These are phyloP conservation scores for Garcia nutans DNA, from an alignment of 345 rosid species.

Conservation along the genomic window DNA sequence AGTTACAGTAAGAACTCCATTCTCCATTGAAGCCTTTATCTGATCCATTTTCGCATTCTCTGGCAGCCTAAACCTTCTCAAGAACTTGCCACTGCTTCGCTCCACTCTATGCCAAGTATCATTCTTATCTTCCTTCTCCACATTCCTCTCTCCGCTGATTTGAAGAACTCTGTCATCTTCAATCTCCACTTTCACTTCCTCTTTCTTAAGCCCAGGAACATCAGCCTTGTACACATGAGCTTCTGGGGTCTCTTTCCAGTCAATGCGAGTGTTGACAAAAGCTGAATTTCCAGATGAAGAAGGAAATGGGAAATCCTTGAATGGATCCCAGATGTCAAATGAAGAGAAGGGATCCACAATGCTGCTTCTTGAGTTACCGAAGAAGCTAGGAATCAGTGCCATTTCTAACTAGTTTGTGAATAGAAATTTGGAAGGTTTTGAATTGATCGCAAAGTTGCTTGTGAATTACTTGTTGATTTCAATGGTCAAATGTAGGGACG, in stretches of 20 bases:
- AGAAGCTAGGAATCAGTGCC: slow-evolving; percentile 12
- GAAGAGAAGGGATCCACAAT: not conserved
- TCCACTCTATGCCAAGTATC: slow-evolving; percentile 13
- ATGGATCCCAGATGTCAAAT: slow-evolving; percentile 10
- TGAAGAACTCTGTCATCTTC: slow-evolving; percentile 16
- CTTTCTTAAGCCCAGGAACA: slow-evolving; percentile 10
- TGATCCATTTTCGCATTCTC: slow-evolving; percentile 13
- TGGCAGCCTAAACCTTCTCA: slow-evolving; percentile 17
- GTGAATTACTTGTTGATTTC: no score
- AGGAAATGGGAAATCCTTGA: not conserved
- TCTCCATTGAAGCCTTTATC: slow-evolving; percentile 14
- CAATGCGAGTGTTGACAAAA: slow-evolving; percentile 1
- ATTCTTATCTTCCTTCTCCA: slow-evolving; percentile 16
- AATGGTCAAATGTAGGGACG: not conserved
- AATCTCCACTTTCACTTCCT: slow-evolving; percentile 18
- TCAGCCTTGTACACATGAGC: slow-evolving; percentile 19
- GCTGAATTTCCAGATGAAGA: not conserved
- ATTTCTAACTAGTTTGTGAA: not conserved
- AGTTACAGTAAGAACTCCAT: slow-evolving; percentile 16
- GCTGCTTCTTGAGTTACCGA: not conserved
- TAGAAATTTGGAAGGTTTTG: no score
- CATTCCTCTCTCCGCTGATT: not conserved
- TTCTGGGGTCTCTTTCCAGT: slow-evolving; percentile 13
- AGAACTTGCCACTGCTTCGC: slow-evolving; percentile 18
- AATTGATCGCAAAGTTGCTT: not conserved